Conservation (phyloP, 352 stramenopile species). For the Peronosclerospora sorghi region DNA sequence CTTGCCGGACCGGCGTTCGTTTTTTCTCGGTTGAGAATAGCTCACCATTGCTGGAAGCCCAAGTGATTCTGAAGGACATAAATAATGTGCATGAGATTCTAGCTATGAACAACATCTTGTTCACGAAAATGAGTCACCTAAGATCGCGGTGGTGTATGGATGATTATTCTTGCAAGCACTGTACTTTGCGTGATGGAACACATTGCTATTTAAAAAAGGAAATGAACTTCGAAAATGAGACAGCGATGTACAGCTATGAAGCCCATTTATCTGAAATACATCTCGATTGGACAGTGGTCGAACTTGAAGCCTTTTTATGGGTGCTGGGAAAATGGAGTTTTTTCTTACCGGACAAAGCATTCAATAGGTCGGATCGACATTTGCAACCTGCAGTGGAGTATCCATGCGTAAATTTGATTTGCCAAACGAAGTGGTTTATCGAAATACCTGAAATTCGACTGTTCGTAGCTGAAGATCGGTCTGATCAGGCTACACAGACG, state of each 20-base stretch:
- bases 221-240: constrained; percentile 20
- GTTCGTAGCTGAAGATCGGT: constrained; percentile 19
- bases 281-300: constrained; percentile 36
- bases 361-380: constrained; percentile 14
- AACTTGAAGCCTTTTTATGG: constrained; percentile 61
- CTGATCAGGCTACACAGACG: constrained; percentile 1
- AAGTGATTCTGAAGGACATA: constrained; percentile 13
- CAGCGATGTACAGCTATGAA: constrained; percentile 64
- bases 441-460: constrained; percentile 23
- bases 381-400: constrained; percentile 18
- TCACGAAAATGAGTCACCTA: constrained; percentile 40
- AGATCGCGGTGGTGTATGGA: constrained; percentile 37
- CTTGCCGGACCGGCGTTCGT: constrained; percentile 21
- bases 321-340: constrained; percentile 69
- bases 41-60: constrained; percentile 19
- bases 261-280: constrained; percentile 32
- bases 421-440: constrained; percentile 19
- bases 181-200: constrained; percentile 6
- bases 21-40: constrained; percentile 30
- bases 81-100: constrained; percentile 33
- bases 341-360: constrained; percentile 38
- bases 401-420: constrained; percentile 18
- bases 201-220: constrained; percentile 15
- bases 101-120: constrained; percentile 15
- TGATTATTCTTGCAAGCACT: constrained; percentile 37